Percentiles rank a stretch among this genome's conserved stretches.
Conservation (phyloP, 257 asterid species). For the Solanum pennellii region DNA sequence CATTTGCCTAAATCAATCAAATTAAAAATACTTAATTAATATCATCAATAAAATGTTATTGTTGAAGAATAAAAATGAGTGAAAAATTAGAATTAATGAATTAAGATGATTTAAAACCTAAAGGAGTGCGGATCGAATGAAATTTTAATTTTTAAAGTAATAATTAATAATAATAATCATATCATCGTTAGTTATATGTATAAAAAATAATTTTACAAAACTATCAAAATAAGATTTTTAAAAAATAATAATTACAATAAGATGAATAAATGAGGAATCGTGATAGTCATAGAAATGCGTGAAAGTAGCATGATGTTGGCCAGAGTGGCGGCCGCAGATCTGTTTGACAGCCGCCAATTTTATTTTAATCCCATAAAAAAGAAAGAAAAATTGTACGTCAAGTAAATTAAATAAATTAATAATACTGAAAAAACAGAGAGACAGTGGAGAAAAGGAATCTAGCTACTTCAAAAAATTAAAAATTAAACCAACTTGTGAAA, state of each 20-base stretch:
- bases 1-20: neutral
- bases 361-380: neutral
- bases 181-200: no score
- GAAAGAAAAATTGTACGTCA: no score
- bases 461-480: neutral
- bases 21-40: no score
- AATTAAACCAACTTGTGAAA: neutral
- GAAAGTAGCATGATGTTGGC: neutral
- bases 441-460: neutral
- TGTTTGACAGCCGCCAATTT: neutral
- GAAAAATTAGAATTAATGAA: neutral
- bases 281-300: neutral
- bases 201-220: no score
- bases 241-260: no score
- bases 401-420: no score
- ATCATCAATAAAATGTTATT: neutral
- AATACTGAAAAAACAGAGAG: no score
- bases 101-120: neutral
- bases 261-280: neutral
- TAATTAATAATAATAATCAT: no score
- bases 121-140: neutral
- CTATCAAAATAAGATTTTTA: no score
- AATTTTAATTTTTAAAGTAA: neutral
- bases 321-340: neutral
- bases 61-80: neutral